Evolutionary conservation across 305 asterid genomes (phyloP), one percentile per base, ranked within the genome.

Genomic region (Rubia peregrina): DNA sequence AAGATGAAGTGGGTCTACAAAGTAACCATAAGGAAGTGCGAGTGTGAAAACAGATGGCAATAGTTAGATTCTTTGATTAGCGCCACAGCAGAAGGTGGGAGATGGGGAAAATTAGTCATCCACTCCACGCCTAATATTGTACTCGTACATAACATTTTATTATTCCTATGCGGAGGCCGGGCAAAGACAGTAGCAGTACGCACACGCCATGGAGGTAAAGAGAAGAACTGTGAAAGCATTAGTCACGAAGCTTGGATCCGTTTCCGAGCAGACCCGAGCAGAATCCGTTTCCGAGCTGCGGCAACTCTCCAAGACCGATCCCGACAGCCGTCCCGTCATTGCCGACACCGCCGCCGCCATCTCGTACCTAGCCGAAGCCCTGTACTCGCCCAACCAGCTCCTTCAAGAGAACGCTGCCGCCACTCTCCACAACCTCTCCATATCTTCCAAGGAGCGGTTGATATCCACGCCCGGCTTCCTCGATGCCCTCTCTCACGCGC

Each of bases 391-490:
- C 0, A 73, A 74, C 11, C 72, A 68, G 5, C 61, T 85, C 46
- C 76, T 85, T 59, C 98, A 92, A 67, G 98, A 92, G 71, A 92
- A 89, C 86, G 96, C 98, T 69, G 77, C 97, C 43, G 97, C 98
- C 61, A 83, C 96, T 63, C 84, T 92, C 16, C 80, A 90, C 17
- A 92, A 92, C 80, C 86, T 92, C 77, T 90, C 98, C 0, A 92
- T 92, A 44, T 82, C 96, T 33, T 82, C 93, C 61, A 90, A 89
- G 77, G 90, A 89, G 6, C 82, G 80, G 26, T 73, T 90, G 44
- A 89, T 90, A 84, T 86, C 93, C 24, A 82, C 93, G 9, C 89
- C 81, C 69, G 95, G 93, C 49, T 77, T 89, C 4, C 97, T 92
- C 66, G 98, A 92, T 82, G 93, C 98, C 43, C 86, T 90, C 21